These are phyloP conservation scores for Camelina neglecta DNA, from an alignment of 345 rosid genomes.

Conservation along the genomic window DNA sequence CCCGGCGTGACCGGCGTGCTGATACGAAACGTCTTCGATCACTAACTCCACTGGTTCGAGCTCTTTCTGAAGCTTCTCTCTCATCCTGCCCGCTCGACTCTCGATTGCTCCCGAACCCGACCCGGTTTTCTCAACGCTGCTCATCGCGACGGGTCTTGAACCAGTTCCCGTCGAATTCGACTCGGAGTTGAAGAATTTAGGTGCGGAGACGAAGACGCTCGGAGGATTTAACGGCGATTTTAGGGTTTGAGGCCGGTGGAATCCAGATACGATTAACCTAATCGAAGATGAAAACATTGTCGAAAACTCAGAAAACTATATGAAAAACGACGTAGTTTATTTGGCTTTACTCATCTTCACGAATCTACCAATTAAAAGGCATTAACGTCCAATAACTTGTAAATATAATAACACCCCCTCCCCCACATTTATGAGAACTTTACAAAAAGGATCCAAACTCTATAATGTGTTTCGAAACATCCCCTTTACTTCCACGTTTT, in stretches of 20 bases:
- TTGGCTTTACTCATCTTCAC: not conserved
- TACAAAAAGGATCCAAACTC: not conserved
- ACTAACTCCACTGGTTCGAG: constrained; percentile 67
- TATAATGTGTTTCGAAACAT: not conserved
- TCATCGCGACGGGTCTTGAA: constrained; percentile 41
- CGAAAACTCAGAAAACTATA: not conserved
- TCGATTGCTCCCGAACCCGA: constrained; percentile 47
- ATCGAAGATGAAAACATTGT: constrained; percentile 41
- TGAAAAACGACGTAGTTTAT: constrained; percentile 10
- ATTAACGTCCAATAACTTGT: not conserved
- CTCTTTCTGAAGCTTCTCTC: constrained; percentile 70
- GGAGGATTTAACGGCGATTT: constrained; percentile 31
- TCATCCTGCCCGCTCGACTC: constrained; percentile 74
- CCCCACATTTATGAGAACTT: not conserved
- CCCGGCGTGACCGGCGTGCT: constrained; percentile 95
- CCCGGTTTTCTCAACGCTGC: constrained; percentile 34
- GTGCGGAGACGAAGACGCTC: not conserved
- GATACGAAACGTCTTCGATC: constrained; percentile 87
- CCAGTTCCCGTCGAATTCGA: not conserved
- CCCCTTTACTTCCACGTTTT: not conserved
- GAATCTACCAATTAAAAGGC: not conserved
- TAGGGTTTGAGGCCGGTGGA: constrained; percentile 31
- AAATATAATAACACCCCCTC: not conserved
- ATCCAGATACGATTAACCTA: constrained; percentile 35
- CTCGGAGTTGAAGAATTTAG: not conserved